A percentile compares a stretch with the other conserved stretches of the same genome.
These are phyloP conservation scores for Entonaema liquescens DNA, from an alignment of 495 filamentous ascomycete genomes.

Conservation along the genomic window DNA sequence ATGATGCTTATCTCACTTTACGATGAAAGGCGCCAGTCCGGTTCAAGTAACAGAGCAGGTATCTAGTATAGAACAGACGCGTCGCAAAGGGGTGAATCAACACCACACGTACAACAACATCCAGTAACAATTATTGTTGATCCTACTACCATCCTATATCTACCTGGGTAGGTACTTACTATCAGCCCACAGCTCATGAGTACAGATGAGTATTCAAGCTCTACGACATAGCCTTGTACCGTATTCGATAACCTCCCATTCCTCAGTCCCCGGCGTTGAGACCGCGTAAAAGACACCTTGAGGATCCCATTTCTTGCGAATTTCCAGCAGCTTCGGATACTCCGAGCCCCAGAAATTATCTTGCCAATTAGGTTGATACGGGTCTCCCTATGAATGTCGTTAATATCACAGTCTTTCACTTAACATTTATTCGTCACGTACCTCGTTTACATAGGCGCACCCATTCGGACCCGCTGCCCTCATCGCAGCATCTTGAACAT, in stretches of 20 bases:
- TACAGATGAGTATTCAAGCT: constrained; percentile 20
- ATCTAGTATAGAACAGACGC: background rate
- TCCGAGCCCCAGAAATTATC: constrained; percentile 63
- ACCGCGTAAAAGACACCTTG: constrained; percentile 59
- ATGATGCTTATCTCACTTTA: background rate
- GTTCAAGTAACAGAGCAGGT: too few species aligned
- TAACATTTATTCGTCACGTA: constrained; percentile 20
- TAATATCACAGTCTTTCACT: background rate
- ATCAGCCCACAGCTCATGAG: too few species aligned
- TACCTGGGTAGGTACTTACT: background rate
- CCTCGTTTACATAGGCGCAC: constrained; percentile 57
- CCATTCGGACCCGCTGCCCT: constrained; percentile 53
- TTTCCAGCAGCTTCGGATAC: constrained; percentile 54
- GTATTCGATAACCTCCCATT: constrained; percentile 56
- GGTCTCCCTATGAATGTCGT: constrained; percentile 53
- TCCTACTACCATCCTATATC: background rate
- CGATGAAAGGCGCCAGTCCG: background rate
- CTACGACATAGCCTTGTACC: constrained; percentile 55
- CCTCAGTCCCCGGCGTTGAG: constrained; percentile 55
- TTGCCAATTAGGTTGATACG: constrained; percentile 65
- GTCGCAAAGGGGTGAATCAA: background rate
- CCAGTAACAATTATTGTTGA: background rate
- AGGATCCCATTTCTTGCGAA: constrained; percentile 68
- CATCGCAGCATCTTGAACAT: constrained; percentile 57
- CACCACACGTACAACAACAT: background rate